These are phyloP conservation scores for Cyclotella distinguenda DNA, from an alignment of 108 stramenopile genomes.

Conservation along the genomic window DNA sequence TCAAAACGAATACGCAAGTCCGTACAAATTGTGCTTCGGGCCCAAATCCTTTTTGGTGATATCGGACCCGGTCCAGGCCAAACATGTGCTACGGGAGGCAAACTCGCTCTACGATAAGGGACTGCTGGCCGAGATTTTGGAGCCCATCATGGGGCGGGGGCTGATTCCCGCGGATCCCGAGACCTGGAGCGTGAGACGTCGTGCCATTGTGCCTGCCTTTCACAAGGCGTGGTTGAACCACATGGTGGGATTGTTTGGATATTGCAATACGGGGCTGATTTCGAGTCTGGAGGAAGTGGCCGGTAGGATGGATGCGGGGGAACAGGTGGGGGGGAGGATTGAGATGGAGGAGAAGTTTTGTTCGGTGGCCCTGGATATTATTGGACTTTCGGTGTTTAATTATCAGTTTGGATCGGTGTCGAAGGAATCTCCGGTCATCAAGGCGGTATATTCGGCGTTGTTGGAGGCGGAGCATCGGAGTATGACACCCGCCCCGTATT, in stretches of 20 bases:
- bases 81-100: constrained; percentile 85
- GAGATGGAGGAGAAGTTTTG: constrained; percentile 94
- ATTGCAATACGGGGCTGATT: constrained; percentile 88
- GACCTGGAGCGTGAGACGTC: constrained; percentile 90
- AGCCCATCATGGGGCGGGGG: constrained; percentile 95
- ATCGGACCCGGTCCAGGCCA: constrained; percentile 88
- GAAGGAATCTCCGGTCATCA: constrained; percentile 84
- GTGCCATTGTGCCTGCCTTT: constrained; percentile 94
- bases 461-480: constrained; percentile 94
- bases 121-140: constrained; percentile 84
- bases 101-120: constrained; percentile 88
- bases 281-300: constrained; percentile 60
- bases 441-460: constrained; percentile 90
- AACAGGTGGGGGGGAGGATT: constrained; percentile 54
- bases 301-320: constrained; percentile 34
- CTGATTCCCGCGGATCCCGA: constrained; percentile 93
- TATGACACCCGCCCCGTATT: constrained; percentile 95
- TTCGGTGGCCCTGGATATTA: constrained; percentile 92
- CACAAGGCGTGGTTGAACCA: constrained; percentile 95
- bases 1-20: constrained; percentile 74
- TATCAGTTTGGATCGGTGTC: constrained; percentile 93
- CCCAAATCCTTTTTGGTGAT: constrained; percentile 96
- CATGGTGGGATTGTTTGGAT: constrained; percentile 90
- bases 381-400: constrained; percentile 92
- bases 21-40: constrained; percentile 96